These are phyloP conservation scores for Talaromyces marneffei DNA, from an alignment of 2,329 filamentous ascomycete genomes.

Conservation along the genomic window DNA sequence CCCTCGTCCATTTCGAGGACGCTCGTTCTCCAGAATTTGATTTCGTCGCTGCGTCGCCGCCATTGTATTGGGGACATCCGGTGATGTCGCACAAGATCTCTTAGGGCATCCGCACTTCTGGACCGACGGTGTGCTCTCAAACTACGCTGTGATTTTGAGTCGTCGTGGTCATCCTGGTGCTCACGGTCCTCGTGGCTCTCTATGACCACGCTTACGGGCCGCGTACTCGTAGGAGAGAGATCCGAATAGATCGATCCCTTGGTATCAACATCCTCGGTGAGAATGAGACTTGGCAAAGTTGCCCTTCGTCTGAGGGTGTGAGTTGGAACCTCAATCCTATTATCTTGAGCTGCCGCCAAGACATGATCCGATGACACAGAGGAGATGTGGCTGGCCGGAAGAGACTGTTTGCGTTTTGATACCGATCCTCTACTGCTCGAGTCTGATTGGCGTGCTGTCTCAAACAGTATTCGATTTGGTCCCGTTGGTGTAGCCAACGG, in stretches of 20 bases:
- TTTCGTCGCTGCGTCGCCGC: slow-evolving; percentile 38
- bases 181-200: slow-evolving; percentile 12
- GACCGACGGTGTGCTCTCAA: slow-evolving; percentile 38
- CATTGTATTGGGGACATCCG: slow-evolving; percentile 38
- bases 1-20: slow-evolving; percentile 23
- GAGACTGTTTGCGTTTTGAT: slow-evolving; percentile 3
- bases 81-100: slow-evolving; percentile 29
- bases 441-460: slow-evolving; percentile 21
- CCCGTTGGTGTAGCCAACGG: not conserved
- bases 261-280: slow-evolving; percentile 35
- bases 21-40: slow-evolving; percentile 33
- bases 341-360: not conserved
- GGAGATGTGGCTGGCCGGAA: slow-evolving; percentile 7
- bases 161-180: slow-evolving; percentile 14
- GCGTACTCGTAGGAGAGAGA: slow-evolving; percentile 13
- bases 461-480: slow-evolving; percentile 19
- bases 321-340: slow-evolving; percentile 16
- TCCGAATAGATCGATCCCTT: slow-evolving; percentile 20
- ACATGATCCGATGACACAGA: slow-evolving; percentile 13
- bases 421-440: slow-evolving; percentile 10
- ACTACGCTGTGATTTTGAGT: slow-evolving; percentile 12
- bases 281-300: slow-evolving; percentile 41
- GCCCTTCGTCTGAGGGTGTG: slow-evolving; percentile 32
- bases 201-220: slow-evolving; percentile 11
- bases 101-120: slow-evolving; percentile 39